Conservation (phyloP, 345 rosid genomes). For the Carallia pectinifolia region DNA sequence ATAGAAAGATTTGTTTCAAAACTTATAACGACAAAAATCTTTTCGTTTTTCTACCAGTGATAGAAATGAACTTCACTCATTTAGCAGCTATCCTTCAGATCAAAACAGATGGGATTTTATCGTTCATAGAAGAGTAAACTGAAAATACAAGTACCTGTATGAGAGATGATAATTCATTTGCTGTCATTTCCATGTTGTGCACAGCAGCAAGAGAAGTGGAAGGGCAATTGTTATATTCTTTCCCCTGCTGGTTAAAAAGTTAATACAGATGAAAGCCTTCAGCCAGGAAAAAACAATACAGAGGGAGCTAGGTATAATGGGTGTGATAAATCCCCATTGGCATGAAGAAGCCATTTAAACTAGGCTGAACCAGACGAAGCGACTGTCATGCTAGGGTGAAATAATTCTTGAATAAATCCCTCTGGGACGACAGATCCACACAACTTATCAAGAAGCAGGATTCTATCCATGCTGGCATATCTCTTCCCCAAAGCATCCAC, state of each 20-base stretch:
- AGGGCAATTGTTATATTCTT: slow-evolving; percentile 24
- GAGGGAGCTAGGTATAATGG: neutral
- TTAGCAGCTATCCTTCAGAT: neutral
- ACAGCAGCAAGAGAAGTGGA: slow-evolving; percentile 20
- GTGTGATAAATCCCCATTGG: neutral
- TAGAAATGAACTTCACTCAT: neutral
- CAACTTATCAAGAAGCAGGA: slow-evolving; percentile 32
- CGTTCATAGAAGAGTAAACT: neutral
- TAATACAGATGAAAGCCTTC: neutral
- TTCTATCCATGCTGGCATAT: slow-evolving; percentile 27
- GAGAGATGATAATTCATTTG: slow-evolving; percentile 19
- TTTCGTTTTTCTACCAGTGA: too few species aligned
- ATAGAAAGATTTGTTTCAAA: too few species aligned
- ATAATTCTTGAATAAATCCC: slow-evolving; percentile 26
- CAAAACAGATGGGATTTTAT: too few species aligned
- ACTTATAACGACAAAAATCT: too few species aligned
- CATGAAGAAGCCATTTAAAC: neutral
- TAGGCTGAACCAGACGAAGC: neutral
- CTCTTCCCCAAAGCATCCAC: slow-evolving; percentile 13
- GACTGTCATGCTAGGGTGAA: slow-evolving; percentile 1
- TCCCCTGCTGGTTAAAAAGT: slow-evolving; percentile 27
- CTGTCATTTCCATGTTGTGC: slow-evolving; percentile 8
- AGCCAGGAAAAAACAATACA: neutral
- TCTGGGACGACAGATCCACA: slow-evolving; percentile 24
- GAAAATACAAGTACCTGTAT: slow-evolving; percentile 26